Conservation (phyloP, 2,329 filamentous ascomycete species). For the Dactylonectria macrodidyma region DNA sequence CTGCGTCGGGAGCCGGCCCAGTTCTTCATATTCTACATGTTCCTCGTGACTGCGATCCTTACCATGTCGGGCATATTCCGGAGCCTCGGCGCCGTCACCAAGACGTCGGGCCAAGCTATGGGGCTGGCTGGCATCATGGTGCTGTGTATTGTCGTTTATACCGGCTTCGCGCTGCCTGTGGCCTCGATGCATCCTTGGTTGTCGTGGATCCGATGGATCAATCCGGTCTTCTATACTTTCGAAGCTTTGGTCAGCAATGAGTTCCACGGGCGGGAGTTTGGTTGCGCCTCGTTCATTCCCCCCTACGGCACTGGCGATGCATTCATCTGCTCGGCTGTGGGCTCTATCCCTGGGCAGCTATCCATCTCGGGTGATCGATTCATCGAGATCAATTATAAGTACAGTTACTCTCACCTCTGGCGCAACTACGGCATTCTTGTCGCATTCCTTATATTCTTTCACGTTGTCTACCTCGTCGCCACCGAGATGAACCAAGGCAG, state of each 20-base stretch:
- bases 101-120: slow-evolving; percentile 73
- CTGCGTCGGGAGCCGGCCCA: slow-evolving; percentile 71
- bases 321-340: slow-evolving; percentile 70
- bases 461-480: slow-evolving; percentile 16
- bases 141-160: slow-evolving; percentile 63
- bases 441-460: slow-evolving; percentile 13
- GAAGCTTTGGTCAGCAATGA: slow-evolving; percentile 14
- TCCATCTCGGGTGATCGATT: slow-evolving; percentile 20
- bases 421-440: slow-evolving; percentile 62
- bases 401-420: slow-evolving; percentile 52
- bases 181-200: slow-evolving; percentile 61
- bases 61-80: slow-evolving; percentile 85
- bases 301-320: slow-evolving; percentile 2
- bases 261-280: slow-evolving; percentile 15
- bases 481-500: slow-evolving; percentile 66
- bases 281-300: slow-evolving; percentile 17
- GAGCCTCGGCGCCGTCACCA: slow-evolving; percentile 79
- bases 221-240: slow-evolving; percentile 11
- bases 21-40: slow-evolving; percentile 79
- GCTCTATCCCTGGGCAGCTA: slow-evolving; percentile 46
- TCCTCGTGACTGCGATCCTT: slow-evolving; percentile 79
- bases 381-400: slow-evolving; percentile 20
- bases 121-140: slow-evolving; percentile 68
- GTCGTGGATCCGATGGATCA: slow-evolving; percentile 15
- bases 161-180: slow-evolving; percentile 44